Base-by-base conservation (phyloP, 192 early-diverging fungal genomes). In the Podila epicladia region DNA sequence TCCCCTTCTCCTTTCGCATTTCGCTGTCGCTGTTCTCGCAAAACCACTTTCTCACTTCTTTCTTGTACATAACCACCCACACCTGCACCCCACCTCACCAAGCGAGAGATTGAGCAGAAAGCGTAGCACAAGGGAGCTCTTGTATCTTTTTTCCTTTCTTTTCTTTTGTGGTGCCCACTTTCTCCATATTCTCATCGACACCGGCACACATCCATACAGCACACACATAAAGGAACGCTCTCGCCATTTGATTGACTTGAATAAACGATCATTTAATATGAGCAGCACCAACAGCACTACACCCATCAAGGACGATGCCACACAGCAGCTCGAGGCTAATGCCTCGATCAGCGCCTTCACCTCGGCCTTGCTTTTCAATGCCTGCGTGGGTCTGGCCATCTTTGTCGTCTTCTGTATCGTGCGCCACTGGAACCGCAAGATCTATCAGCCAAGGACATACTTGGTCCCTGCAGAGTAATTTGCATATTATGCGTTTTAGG, bases 301-400 rank as follows among this genome's bases (percentile, higher is more conserved):
- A 29, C 29, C 29, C 55, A 60, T 59, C 33, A 62, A 26, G 20
- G 31, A n/a, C 55, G 58, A 49, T 29, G 49, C 38, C 26, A 62
- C 17, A 15, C 24, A 66, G 9, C 64, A 71, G 58, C 28, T 17
- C 12, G n/a, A 26, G 3, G 67, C 83, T 19, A 82, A 88, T 77
- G 82, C 86, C 62, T 89, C 91, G 1, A 66, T 91, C n/a, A 73
- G 75, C 48, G 89, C 91, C 13, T 95, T 97, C 71, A 67, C 85
- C 9, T 89, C 94, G 19, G 90, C 95, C 6, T 65, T 95, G n/a
- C 51, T 87, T 32, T 93, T 95, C 79, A 97, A 95, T 73, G 79
- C 70, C 1, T 85, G 67, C 8, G 41, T 93, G 1, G 88, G 87
- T n/a, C 51, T 86, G 15, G 75, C 33, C 5, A 67, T 94, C 41